These are phyloP conservation scores for Theobroma cacao DNA, from an alignment of 345 rosid genomes.

Conservation along the genomic window DNA sequence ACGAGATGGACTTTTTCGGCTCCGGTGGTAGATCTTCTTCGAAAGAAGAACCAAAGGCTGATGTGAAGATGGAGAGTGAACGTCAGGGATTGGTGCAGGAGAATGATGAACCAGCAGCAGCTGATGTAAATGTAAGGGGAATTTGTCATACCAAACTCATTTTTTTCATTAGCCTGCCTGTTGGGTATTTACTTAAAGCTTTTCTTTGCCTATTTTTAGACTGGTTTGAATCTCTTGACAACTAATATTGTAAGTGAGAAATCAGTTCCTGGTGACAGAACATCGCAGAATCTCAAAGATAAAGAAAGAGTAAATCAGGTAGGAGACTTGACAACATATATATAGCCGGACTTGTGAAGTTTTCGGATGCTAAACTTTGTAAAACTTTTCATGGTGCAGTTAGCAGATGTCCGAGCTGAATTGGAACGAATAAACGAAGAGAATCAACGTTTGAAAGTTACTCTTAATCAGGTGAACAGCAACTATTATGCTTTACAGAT, in stretches of 20 bases:
- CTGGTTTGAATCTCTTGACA: conserved; percentile 44
- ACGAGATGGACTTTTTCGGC: conserved; percentile 42
- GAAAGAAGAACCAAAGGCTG: neutral
- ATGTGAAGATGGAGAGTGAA: neutral
- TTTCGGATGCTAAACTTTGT: neutral
- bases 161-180: neutral
- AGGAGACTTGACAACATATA: neutral
- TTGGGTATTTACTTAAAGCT: neutral
- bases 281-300: conserved; percentile 22
- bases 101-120: neutral
- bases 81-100: neutral
- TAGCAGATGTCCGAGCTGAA: conserved; percentile 39
- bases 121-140: conserved; percentile 24
- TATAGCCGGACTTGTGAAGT: neutral
- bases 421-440: conserved; percentile 41
- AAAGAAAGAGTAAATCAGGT: conserved; percentile 33
- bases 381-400: conserved; percentile 18
- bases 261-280: conserved; percentile 27
- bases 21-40: conserved; percentile 15
- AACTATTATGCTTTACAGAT: conserved; percentile 45
- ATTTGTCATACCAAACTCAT: neutral
- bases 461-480: conserved; percentile 41
- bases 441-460: conserved; percentile 43
- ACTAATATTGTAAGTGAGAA: conserved; percentile 30
- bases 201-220: conserved; percentile 21